Conservation (phyloP, 2,329 filamentous ascomycete species). For the Plenodomus tracheiphilus region DNA sequence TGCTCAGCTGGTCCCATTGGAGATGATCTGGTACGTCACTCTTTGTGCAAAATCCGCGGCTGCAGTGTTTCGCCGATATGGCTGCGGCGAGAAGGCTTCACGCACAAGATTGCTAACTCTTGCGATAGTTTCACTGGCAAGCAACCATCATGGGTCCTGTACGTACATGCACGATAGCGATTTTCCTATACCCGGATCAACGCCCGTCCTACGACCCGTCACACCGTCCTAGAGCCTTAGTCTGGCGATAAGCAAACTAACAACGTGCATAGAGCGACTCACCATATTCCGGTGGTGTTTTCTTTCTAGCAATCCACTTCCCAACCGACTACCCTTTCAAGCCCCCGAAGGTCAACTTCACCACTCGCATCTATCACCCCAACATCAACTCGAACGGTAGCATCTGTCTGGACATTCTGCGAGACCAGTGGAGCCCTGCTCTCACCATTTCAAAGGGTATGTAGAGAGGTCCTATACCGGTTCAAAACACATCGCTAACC, state of each 20-base stretch:
- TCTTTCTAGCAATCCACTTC: conserved; percentile 99
- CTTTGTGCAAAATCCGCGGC: conserved; percentile 32
- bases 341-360: conserved; percentile 99
- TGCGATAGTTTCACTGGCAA: conserved; percentile 95
- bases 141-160: conserved; percentile 99
- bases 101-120: conserved; percentile 33
- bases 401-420: conserved; percentile 96
- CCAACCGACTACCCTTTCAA: conserved; percentile 99
- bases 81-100: conserved; percentile 8
- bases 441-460: conserved; percentile 98
- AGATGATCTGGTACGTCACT: conserved; percentile 87
- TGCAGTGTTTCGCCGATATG: conserved; percentile 28
- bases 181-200: not conserved
- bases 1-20: conserved; percentile 97
- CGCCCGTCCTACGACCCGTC: conserved; percentile 5
- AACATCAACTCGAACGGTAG: conserved; percentile 99
- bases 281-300: conserved; percentile 96
- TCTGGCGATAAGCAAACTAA: conserved; percentile 30
- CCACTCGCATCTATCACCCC: conserved; percentile 98
- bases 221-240: conserved; percentile 1
- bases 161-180: conserved; percentile 53
- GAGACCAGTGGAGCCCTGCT: conserved; percentile 98
- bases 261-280: conserved; percentile 72
- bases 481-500: conserved; percentile 3
- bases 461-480: not conserved